Evolutionary conservation across 148 eudicot species (phyloP).

Genomic region (Vaccinium corymbosum): DNA sequence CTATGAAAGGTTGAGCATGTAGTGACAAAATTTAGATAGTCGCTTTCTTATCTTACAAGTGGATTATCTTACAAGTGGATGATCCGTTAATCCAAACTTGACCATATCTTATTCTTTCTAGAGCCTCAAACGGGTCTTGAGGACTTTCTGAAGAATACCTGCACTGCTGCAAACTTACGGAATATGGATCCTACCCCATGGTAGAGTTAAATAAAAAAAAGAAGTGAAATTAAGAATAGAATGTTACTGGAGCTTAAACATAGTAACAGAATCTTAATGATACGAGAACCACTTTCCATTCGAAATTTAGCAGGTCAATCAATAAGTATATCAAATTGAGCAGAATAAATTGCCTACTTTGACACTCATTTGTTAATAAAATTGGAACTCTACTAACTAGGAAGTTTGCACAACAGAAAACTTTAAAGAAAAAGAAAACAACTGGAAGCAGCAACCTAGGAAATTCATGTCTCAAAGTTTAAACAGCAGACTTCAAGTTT

Average conservation of each 20-base stretch:
- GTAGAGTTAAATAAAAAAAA: no score
- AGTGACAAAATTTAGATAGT: background rate
- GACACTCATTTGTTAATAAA: background rate
- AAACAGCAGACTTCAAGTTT: conserved; percentile 3
- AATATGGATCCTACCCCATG: background rate
- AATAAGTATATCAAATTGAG: background rate
- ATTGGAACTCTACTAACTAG: background rate
- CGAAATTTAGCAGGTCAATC: background rate
- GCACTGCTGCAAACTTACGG: background rate
- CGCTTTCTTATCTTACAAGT: background rate
- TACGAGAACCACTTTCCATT: background rate
- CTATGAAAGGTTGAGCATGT: background rate
- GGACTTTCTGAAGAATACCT: background rate
- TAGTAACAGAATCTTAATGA: background rate
- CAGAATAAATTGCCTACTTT: background rate
- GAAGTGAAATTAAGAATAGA: background rate
- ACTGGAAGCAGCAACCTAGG: background rate
- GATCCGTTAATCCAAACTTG: background rate
- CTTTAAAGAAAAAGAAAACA: background rate
- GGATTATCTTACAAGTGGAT: background rate
- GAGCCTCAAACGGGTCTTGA: background rate
- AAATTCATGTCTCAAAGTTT: conserved; percentile 1
- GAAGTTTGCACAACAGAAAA: background rate
- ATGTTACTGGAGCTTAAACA: background rate
- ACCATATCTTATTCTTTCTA: background rate